These are phyloP conservation scores for Arachnopeziza araneosa DNA, from an alignment of 2,329 filamentous ascomycete species.

Conservation along the genomic window DNA sequence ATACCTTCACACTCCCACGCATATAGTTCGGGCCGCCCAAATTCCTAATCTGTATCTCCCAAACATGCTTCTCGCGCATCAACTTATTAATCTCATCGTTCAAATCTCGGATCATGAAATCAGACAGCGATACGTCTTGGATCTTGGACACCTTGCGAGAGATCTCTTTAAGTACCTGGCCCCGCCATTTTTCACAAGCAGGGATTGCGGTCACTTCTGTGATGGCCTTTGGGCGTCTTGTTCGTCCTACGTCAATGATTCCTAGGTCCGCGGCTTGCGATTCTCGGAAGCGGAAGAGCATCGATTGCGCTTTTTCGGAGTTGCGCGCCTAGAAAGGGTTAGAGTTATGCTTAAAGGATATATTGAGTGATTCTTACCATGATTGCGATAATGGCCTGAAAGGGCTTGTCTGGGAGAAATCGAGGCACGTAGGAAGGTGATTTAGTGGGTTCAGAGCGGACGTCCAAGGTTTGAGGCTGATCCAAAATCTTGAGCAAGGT, in stretches of 20 bases:
- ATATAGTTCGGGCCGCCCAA: conserved; percentile 91
- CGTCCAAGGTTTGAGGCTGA: background rate
- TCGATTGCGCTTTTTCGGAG: conserved; percentile 97
- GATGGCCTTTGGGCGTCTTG: conserved; percentile 85
- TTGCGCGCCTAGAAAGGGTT: conserved; percentile 68
- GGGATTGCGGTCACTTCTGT: conserved; percentile 80
- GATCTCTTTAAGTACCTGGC: conserved; percentile 95
- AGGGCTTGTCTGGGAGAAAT: background rate
- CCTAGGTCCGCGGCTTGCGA: conserved; percentile 93
- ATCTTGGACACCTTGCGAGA: conserved; percentile 95
- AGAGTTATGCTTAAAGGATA: background rate
- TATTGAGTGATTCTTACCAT: conserved; percentile 22
- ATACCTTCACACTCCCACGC: conserved; percentile 44
- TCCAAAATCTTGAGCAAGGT: background rate
- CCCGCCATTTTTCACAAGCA: conserved; percentile 93
- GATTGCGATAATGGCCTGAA: conserved; percentile 13
- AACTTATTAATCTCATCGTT: conserved; percentile 99
- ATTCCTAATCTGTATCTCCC: conserved; percentile 95
- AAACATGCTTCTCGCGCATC: conserved; percentile 98
- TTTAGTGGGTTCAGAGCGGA: background rate
- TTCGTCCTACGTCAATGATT: conserved; percentile 88
- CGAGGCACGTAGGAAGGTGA: background rate
- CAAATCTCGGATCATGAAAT: conserved; percentile 95
- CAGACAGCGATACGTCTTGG: conserved; percentile 83
- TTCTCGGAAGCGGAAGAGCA: conserved; percentile 99